Evolutionary conservation across 306 rosid genomes (phyloP), one percentile per base, ranked within the genome.

Genomic region (Cicer judaicum): DNA sequence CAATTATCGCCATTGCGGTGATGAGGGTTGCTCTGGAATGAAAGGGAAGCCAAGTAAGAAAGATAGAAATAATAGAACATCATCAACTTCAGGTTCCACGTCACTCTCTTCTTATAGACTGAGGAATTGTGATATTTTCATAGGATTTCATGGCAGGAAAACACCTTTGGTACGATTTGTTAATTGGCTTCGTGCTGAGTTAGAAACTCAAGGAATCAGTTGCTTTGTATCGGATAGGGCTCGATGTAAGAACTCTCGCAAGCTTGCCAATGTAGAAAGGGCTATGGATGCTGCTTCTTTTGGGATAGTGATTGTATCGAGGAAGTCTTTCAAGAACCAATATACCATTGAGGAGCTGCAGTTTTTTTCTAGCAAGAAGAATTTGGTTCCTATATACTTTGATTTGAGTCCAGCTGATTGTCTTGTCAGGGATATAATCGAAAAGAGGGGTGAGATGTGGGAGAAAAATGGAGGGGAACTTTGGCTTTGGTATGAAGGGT

Each of bases 361-460:
- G 15, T 88, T 79, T 69, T 93, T 93, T 70, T 79, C 92, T 12
- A 73, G 87, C 61, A 89, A 93, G 84, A 91, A 93, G 89, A 93
- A 86, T 77, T 85, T 93, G 86, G 98, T 93, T 18, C 98, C 98
- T 7, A 74, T 93, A 78, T 93, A 83, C 86, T 91, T 85, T 84
- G 97, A 90, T 84, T 80, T 91, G 90, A 84, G 86, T 64, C 92
- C 97, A 11, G 85, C 83, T 14, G 97, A 91, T 81, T 93, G 98
- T 77, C 96, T 91, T 79, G 93, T 88, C 21, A 88, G 96, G 86
- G 97, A 93, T 77, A 89, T 93, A 52, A 85, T 93, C 55, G 98
- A 93, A 83, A 89, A 80, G 84, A 86, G 98, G 80, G 98, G 98
- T 64, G 98, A 93, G 82, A 67, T 91, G 67, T 93, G 97, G 98